A percentile compares a stretch with the other conserved stretches of the same genome.
Evolutionary conservation across 2,329 filamentous ascomycete genomes (phyloP).

Genomic region (Aspergillus calidoustus): DNA sequence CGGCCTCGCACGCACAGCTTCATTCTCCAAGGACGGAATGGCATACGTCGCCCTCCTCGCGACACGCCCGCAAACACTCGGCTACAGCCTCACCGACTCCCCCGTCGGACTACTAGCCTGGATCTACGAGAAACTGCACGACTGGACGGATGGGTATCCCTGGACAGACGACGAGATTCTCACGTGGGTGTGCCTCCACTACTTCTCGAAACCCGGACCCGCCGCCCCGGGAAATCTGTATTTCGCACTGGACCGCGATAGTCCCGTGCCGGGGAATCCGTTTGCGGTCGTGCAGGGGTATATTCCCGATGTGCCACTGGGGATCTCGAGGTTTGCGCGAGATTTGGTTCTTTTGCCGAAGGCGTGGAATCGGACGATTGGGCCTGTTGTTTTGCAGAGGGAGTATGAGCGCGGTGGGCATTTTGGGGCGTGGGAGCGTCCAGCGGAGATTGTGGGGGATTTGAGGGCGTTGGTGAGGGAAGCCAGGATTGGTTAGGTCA

Average conservation of each 20-base stretch:
- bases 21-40: too few relatives aligned
- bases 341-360: too few relatives aligned
- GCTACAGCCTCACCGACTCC: slow-evolving; percentile 69
- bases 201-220: too few relatives aligned
- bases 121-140: slow-evolving; percentile 80
- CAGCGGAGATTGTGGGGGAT: slow-evolving; percentile 51
- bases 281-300: too few relatives aligned
- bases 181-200: slow-evolving; percentile 74
- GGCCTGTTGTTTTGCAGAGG: slow-evolving; percentile 56
- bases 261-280: too few relatives aligned
- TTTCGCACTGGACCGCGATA: too few relatives aligned
- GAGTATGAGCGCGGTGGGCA: slow-evolving; percentile 54
- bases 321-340: too few relatives aligned
- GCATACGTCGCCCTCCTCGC: too few relatives aligned
- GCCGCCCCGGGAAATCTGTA: too few relatives aligned
- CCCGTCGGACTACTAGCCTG: slow-evolving; percentile 74
- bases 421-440: slow-evolving; percentile 58
- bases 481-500: too few relatives aligned
- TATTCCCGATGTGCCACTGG: too few relatives aligned
- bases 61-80: slow-evolving; percentile 56
- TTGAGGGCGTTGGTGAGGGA: slow-evolving; percentile 46
- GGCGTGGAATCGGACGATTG: slow-evolving; percentile 35
- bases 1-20: too few relatives aligned
- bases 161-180: slow-evolving; percentile 78
- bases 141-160: slow-evolving; percentile 73